These are phyloP conservation scores for Botrytis cinerea DNA, from an alignment of 2,329 filamentous ascomycete species.

Conservation along the genomic window DNA sequence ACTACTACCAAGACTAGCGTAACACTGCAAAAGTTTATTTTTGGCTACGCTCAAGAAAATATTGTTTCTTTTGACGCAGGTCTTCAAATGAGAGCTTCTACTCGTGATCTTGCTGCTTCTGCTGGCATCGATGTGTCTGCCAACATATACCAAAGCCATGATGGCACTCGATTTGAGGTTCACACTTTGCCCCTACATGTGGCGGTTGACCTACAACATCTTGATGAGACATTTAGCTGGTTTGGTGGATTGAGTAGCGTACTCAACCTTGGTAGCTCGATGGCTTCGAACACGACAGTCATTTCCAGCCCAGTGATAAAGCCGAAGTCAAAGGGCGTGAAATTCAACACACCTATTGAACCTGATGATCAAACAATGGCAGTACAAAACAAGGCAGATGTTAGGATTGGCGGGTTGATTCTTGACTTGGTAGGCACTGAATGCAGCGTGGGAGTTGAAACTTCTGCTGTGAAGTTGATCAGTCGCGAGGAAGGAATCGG, in stretches of 20 bases:
- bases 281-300: slow-evolving; percentile 69
- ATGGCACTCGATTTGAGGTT: slow-evolving; percentile 59
- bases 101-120: slow-evolving; percentile 59
- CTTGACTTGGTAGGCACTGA: slow-evolving; percentile 76
- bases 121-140: slow-evolving; percentile 60
- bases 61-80: slow-evolving; percentile 64
- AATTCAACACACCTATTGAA: slow-evolving; percentile 54
- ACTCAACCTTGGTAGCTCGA: slow-evolving; percentile 82
- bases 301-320: slow-evolving; percentile 43
- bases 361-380: slow-evolving; percentile 37
- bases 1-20: slow-evolving; percentile 35
- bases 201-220: slow-evolving; percentile 72
- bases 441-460: slow-evolving; percentile 72
- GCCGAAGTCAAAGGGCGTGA: slow-evolving; percentile 56
- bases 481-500: slow-evolving; percentile 72
- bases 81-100: slow-evolving; percentile 59
- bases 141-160: slow-evolving; percentile 50
- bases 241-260: slow-evolving; percentile 92
- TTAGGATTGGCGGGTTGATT: slow-evolving; percentile 74
- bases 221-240: slow-evolving; percentile 85
- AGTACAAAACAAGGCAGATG: slow-evolving; percentile 64
- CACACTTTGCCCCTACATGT: slow-evolving; percentile 76
- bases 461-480: slow-evolving; percentile 79
- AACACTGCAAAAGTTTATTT: slow-evolving; percentile 56
- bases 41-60: slow-evolving; percentile 63